Percentiles rank a stretch among this genome's conserved stretches.
phyloP scores from a whole-genome alignment of 176 grass and related monocot species.

The Tillandsia leiboldiana region DNA sequence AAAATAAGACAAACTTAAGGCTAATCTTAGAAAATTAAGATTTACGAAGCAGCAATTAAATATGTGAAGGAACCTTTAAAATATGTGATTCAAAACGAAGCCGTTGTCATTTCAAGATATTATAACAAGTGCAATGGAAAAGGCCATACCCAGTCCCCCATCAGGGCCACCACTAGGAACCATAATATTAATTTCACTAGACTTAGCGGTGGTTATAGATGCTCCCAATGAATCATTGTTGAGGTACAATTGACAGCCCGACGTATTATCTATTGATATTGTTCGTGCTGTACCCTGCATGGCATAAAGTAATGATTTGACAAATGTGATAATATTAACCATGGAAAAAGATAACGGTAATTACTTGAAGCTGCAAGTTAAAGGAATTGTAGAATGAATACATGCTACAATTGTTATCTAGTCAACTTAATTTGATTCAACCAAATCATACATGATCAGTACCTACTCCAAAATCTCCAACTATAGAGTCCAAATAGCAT shows the following conservation, averaged over 20 bases:
- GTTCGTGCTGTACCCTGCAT: slow-evolving; percentile 75
- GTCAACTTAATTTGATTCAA: too few relatives aligned
- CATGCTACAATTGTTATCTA: too few relatives aligned
- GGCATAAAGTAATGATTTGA: background rate
- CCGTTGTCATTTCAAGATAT: background rate
- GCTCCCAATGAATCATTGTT: too few relatives aligned
- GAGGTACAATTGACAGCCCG: slow-evolving; percentile 49
- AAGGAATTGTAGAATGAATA: too few relatives aligned
- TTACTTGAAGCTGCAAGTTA: background rate
- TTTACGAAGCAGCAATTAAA: background rate
- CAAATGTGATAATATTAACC: background rate
- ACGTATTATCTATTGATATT: slow-evolving; percentile 91
- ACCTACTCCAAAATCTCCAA: background rate
- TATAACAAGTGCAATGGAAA: background rate
- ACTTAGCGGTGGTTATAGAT: too few relatives aligned
- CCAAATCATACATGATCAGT: background rate
- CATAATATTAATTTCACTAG: too few relatives aligned
- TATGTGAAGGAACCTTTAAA: too few relatives aligned
- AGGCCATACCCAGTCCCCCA: too few relatives aligned
- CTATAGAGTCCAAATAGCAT: background rate
- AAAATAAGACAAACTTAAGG: too few relatives aligned
- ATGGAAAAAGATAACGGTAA: background rate
- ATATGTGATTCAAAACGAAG: background rate
- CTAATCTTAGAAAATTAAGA: too few relatives aligned
- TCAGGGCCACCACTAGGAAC: too few relatives aligned